Base-by-base conservation (phyloP, 495 filamentous ascomycete species). In the Penicillium lagena region DNA sequence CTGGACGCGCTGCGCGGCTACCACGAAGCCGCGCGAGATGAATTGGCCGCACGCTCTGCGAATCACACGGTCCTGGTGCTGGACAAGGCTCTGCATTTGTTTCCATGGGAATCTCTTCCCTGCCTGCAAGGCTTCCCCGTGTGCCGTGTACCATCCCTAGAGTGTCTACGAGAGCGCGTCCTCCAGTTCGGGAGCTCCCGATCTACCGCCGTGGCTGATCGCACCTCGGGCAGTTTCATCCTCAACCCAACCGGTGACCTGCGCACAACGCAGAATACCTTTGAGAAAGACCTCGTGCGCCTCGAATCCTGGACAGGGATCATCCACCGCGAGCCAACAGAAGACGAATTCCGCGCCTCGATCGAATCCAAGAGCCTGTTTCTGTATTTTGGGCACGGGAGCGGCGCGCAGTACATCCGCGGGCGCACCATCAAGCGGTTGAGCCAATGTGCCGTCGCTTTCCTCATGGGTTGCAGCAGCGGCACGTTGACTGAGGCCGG, bases 51-150 rank as follows among this genome's bases (percentile, higher is more conserved):
- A 2, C 85, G 85, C 53, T 82, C 80, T 2, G 85, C 90, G 35
- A 76, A 73, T 13, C 93, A 97, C 57, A 95, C 87, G 0, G 85
- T 98, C 39, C 73, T 98, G 3, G 81, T 98, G n/a, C 76, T 98
- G 10, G 93, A 98, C 59, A 95, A 95, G 60, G 70, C 83, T 12
- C 70, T 96, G 12, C 93, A 97, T 46, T 65, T 80, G 12, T 93
- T 98, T 58, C 91, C 93, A 0, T 98, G 94, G 91, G 93, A 98
- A 56, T 95, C 90, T 1, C 66, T 98, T 12, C 89, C 91, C 0
- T 96, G 87, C 53, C 72, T 98, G 42, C 77, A 85, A 38, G 76
- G 77, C n/a, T 75, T 82, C 14, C 81, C 89, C 1, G 82, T 96
- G 17, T 90, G 86, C 5, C 79, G 93, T 12, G 78, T 98, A 32